Base-by-base conservation (phyloP, 495 filamentous ascomycete genomes). In the Penicillium paxilli region DNA sequence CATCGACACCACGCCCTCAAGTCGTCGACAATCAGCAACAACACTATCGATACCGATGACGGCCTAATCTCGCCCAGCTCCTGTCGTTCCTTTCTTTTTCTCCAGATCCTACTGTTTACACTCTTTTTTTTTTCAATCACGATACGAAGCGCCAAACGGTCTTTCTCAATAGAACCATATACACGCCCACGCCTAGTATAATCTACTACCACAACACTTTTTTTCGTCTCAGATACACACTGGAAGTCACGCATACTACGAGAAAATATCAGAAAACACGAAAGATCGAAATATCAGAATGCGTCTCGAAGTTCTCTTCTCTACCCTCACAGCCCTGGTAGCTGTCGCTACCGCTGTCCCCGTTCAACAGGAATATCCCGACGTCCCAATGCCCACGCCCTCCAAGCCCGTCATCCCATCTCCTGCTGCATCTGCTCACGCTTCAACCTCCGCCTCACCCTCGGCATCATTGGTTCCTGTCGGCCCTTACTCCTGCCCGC, bases 401-500 rank as follows among this genome's bases (percentile, higher is more conserved):
- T 30, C 32, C 16, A 26, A 17, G 44, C 52, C 22, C 48, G 16
- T 17, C 11, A 28, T 35, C 2, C 17, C 42, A 19, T 57, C 49
- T 2, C 51, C 44, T 8, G 46, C 51, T 3, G 47, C 37, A 21
- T 16, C 38, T 12, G 10, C 17, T 12, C 17, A 37, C 10, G 2
- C 33, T 4, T 32, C 46, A 16, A 10, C 28, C 16, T 51, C 47
- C 0, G 19, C 48, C 11, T 44, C 44, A 2, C 23, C 44, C 26
- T 33, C 53, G 0, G 21, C 48, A 1, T 40, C 52, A 21, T 12
- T 45, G 4, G 59, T 47, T 10, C 51, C 54, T 0, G 58, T 54
- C 10, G 63, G 61, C 26, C 50, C 64, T 0, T 67, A 62, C 44
- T 25, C 50, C n/a, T 69, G 64, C 38, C 64, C 62, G 0, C 33